These are phyloP conservation scores for Hyaloscypha finlandica DNA, from an alignment of 495 filamentous ascomycete species.

Conservation along the genomic window DNA sequence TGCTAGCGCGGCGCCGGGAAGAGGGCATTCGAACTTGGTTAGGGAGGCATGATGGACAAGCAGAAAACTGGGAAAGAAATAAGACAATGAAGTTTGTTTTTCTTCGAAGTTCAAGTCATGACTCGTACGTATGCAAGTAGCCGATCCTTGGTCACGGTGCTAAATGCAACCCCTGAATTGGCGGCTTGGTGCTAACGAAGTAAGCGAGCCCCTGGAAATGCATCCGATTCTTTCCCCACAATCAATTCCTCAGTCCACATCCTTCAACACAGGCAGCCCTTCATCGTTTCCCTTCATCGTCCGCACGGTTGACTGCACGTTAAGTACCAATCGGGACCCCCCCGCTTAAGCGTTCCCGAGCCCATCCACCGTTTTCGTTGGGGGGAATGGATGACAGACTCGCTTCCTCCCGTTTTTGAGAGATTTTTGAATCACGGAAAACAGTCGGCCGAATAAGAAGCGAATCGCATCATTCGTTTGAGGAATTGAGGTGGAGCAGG, in stretches of 20 bases:
- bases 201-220: not conserved
- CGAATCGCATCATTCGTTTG: not conserved
- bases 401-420: not conserved
- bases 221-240: not conserved
- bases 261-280: too few species aligned
- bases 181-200: not conserved
- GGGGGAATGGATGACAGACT: not conserved
- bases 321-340: not conserved
- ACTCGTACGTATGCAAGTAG: too few species aligned
- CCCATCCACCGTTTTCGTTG: not conserved
- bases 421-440: not conserved
- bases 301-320: not conserved
- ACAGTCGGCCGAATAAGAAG: not conserved
- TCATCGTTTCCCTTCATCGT: not conserved
- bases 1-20: too few species aligned
- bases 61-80: too few species aligned
- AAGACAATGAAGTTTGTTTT: too few species aligned
- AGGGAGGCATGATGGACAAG: too few species aligned
- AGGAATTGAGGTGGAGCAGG: not conserved
- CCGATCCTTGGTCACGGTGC: too few species aligned
- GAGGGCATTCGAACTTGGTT: too few species aligned
- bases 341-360: not conserved
- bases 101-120: too few species aligned
- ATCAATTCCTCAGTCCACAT: not conserved
- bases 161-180: not conserved